Evolutionary conservation across 139 green algal species (phyloP).

Genomic region (Chlamydomonas asymmetrica): DNA sequence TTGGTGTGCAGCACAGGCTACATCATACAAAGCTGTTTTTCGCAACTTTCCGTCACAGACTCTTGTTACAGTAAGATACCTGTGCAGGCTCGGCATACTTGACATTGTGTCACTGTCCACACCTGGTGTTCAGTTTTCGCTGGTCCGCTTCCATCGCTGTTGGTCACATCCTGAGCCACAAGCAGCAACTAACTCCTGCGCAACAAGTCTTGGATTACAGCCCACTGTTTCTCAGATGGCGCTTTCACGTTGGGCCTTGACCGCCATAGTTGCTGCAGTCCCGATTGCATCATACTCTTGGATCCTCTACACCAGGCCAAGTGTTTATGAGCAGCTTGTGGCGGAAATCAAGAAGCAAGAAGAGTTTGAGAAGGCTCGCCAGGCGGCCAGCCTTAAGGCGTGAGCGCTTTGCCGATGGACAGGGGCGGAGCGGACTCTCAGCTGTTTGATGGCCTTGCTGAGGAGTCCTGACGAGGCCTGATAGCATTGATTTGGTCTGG

Average conservation of each 20-base stretch:
- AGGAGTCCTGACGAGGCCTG: background rate
- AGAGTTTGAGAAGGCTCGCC: conserved; percentile 13
- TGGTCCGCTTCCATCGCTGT: no score
- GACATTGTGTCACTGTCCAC: no score
- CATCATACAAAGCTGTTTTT: no score
- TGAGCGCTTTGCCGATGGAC: background rate
- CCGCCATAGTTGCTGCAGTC: background rate
- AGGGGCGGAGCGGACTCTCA: background rate
- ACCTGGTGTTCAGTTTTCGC: no score
- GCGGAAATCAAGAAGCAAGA: conserved; percentile 25
- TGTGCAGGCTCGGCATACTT: no score
- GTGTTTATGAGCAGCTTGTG: conserved; percentile 22
- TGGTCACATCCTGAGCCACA: no score
- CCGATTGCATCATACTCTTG: conserved; percentile 9
- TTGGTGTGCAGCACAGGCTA: no score
- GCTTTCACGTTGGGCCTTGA: conserved; percentile 8
- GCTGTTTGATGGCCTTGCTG: background rate
- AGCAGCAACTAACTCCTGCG: no score
- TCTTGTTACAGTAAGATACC: no score
- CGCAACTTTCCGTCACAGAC: no score
- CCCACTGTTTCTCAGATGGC: no score
- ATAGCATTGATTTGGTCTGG: background rate
- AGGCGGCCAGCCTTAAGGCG: background rate
- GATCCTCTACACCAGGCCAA: background rate
- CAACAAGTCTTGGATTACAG: no score